phyloP scores from a whole-genome alignment of 108 stramenopile species.

The Mediolabrus comicus region DNA sequence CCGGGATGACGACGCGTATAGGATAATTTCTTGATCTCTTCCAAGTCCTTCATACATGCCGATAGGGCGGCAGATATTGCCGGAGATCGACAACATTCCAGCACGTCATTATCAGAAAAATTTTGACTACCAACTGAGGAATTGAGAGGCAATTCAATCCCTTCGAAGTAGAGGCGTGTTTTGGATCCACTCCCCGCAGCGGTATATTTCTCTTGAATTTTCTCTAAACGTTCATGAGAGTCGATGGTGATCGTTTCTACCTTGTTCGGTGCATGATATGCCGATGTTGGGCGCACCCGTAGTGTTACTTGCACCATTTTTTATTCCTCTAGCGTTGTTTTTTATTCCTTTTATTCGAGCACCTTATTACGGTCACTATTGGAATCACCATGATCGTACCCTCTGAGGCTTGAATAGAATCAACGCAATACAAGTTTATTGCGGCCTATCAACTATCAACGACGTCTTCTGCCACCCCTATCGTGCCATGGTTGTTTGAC shows the following conservation, averaged over 20 bases:
- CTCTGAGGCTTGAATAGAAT: too few species aligned
- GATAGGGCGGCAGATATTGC: conserved; percentile 39
- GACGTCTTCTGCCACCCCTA: too few species aligned
- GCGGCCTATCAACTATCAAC: too few species aligned
- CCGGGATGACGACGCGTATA: background rate
- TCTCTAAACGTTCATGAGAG: conserved; percentile 42
- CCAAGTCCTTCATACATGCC: conserved; percentile 50
- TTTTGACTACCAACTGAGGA: conserved; percentile 54
- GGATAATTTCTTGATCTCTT: conserved; percentile 26
- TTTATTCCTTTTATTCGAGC: too few species aligned
- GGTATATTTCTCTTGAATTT: conserved; percentile 40
- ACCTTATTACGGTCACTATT: too few species aligned
- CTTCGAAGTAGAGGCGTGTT: conserved; percentile 24
- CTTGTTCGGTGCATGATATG: conserved; percentile 41
- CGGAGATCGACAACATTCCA: conserved; percentile 52
- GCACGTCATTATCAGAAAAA: conserved; percentile 38
- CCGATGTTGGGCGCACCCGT: conserved; percentile 36
- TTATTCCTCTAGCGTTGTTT: too few species aligned
- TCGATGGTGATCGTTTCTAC: conserved; percentile 39
- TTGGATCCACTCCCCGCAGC: conserved; percentile 13
- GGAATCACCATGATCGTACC: too few species aligned
- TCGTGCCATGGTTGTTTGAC: too few species aligned
- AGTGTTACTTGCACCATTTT: conserved; percentile 49
- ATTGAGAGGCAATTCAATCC: conserved; percentile 47
- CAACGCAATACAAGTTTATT: too few species aligned